Percentiles rank a stretch among this genome's conserved stretches.
Evolutionary conservation across 116 monocot species (phyloP).

Genomic region (Trichopus zeylanicus): DNA sequence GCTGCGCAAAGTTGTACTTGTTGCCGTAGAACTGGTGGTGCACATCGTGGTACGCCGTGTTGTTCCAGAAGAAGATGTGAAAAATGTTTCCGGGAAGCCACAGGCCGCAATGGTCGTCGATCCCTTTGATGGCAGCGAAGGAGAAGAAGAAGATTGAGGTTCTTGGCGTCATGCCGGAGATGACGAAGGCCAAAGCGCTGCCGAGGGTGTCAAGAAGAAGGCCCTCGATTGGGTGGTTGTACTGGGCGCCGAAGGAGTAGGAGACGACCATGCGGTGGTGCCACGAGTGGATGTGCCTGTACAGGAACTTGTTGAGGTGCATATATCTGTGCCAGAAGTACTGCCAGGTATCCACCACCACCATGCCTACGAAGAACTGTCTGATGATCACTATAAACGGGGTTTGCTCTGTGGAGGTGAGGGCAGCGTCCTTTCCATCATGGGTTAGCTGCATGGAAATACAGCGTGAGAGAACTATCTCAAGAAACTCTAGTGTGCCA

Average conservation of each 20-base stretch:
- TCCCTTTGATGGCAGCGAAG: slow-evolving; percentile 13
- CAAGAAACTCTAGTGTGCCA: too few species aligned
- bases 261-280: background rate
- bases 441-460: background rate
- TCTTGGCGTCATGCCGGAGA: slow-evolving; percentile 5
- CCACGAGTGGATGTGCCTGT: slow-evolving; percentile 5
- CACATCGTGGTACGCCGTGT: background rate
- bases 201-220: slow-evolving; percentile 9
- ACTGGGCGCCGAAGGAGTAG: slow-evolving; percentile 2
- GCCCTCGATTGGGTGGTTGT: slow-evolving; percentile 17
- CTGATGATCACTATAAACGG: background rate
- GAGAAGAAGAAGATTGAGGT: slow-evolving; percentile 21
- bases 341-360: slow-evolving; percentile 2
- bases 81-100: background rate
- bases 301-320: slow-evolving; percentile 19
- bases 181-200: slow-evolving; percentile 7
- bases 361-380: slow-evolving; percentile 15
- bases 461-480: too few species aligned
- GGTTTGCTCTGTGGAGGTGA: background rate
- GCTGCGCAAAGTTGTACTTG: too few species aligned
- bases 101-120: slow-evolving; percentile 1
- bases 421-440: background rate
- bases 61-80: background rate
- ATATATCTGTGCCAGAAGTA: slow-evolving; percentile 10
- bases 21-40: slow-evolving; percentile 1